A percentile compares a stretch with the other conserved stretches of the same genome.
Evolutionary conservation across 306 rosid genomes (phyloP).

Genomic region (Cyamopsis tetragonoloba): DNA sequence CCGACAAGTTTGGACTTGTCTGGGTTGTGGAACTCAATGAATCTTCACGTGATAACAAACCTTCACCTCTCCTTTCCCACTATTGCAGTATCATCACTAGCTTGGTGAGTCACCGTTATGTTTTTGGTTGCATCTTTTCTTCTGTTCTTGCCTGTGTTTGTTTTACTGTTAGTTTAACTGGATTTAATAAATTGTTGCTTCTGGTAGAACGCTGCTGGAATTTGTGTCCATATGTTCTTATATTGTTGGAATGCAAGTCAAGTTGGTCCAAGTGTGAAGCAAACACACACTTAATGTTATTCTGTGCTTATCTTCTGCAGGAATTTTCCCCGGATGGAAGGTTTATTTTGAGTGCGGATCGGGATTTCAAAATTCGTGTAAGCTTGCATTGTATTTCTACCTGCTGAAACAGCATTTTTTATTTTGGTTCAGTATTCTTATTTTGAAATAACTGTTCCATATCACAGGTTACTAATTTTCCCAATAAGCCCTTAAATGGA

Average conservation of each 20-base stretch:
- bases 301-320: constrained; percentile 34
- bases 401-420: neutral
- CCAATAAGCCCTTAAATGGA: no score
- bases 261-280: no score
- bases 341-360: constrained; percentile 76
- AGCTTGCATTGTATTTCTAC: constrained; percentile 14
- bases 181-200: no score
- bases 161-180: no score
- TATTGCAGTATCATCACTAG: constrained; percentile 94
- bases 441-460: neutral
- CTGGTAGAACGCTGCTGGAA: no score
- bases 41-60: constrained; percentile 41
- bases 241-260: no score
- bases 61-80: constrained; percentile 68
- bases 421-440: neutral
- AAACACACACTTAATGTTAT: no score
- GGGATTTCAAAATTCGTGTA: constrained; percentile 94
- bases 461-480: constrained; percentile 67
- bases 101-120: constrained; percentile 53
- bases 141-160: neutral
- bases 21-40: constrained; percentile 71
- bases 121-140: neutral
- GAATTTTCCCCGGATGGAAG: constrained; percentile 77
- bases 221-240: no score
- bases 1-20: constrained; percentile 91